Evolutionary conservation across 768 basidiomycete species (phyloP), one percentile per base, ranked within the genome.

Genomic region (Leccinum broughii): DNA sequence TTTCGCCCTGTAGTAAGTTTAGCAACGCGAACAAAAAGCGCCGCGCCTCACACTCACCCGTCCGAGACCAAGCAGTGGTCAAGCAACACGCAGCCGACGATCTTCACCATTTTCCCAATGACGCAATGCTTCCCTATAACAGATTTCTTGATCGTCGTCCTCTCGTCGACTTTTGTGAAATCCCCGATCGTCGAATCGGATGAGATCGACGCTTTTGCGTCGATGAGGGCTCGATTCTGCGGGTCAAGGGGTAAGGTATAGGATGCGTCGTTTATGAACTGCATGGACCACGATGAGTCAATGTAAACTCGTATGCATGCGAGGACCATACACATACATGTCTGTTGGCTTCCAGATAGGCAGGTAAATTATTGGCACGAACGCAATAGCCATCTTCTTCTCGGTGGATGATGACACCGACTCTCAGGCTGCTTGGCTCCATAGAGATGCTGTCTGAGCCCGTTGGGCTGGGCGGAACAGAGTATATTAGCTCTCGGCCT

Each of bases 41-140:
- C 8, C 3, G 11, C 10, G 37, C 8, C 11, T 9, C 9, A 7
- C 11, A 20, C 66, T 61, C 63, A 93, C 95, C 93, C 93, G 59
- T 96, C 93, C 48, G 84, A 90, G 13, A 98, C 77, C 4, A 91
- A 82, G 66, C 94, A 95, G 67, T 96, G 94, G 69, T 97, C 95
- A 64, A 95, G 80, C 24, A 98, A 71, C 7, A 96, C 83, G 64
- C 90, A 95, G 11, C 91, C 90, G 3, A 80, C 80, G 51, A 98
- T 85, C 72, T 86, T 92, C n/a, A 83, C 89, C 80, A 88, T 88
- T 71, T 85, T 89, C 3, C 93, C 93, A 56, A 95, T 89, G 15
- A 86, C 76, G 64, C 93, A 95, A 70, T 95, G 93, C 60, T 87
- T 81, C 9, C 92, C 92, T 32, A 94, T 83, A 17, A 92, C 80